These are phyloP conservation scores for Bisporella sp. DNA, from an alignment of 2,329 filamentous ascomycete species.

Conservation along the genomic window DNA sequence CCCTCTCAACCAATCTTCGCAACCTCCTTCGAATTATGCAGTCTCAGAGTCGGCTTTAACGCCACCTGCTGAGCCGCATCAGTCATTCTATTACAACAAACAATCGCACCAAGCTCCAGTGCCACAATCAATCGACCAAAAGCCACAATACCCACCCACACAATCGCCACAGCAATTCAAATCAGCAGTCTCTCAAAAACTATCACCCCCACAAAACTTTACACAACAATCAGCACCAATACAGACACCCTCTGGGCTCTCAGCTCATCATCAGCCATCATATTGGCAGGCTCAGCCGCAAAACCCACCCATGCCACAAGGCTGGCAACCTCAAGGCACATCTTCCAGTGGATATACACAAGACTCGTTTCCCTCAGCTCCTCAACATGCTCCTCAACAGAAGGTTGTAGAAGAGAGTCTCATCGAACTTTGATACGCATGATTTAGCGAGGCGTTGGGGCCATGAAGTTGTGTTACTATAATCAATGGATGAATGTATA, in stretches of 20 bases:
- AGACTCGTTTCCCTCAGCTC: slow-evolving; percentile 58
- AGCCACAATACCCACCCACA: slow-evolving; percentile 29
- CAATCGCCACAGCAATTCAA: slow-evolving; percentile 27
- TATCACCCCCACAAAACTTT: slow-evolving; percentile 21
- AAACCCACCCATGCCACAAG: slow-evolving; percentile 33
- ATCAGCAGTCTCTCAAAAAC: slow-evolving; percentile 13
- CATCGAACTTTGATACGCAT: slow-evolving; percentile 60
- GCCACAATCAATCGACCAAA: slow-evolving; percentile 25
- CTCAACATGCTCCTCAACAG: slow-evolving; percentile 50
- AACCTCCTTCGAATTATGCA: slow-evolving; percentile 28
- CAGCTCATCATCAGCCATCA: slow-evolving; percentile 31
- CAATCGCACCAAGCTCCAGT: slow-evolving; percentile 29
- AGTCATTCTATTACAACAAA: slow-evolving; percentile 51
- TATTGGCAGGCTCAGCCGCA: slow-evolving; percentile 44
- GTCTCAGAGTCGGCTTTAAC: slow-evolving; percentile 26
- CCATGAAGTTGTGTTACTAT: neutral
- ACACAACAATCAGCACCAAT: slow-evolving; percentile 17
- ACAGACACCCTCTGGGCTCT: slow-evolving; percentile 17
- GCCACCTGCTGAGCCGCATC: slow-evolving; percentile 40
- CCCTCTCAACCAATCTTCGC: slow-evolving; percentile 12
- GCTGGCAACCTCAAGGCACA: slow-evolving; percentile 28
- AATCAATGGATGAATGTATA: no score
- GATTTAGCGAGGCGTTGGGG: slow-evolving; percentile 26
- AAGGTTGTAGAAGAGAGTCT: slow-evolving; percentile 65
- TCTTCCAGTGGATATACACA: slow-evolving; percentile 46